Evolutionary conservation across 495 filamentous ascomycete species (phyloP), one percentile per base, ranked within the genome.

Genomic region (Talaromyces wortmannii): DNA sequence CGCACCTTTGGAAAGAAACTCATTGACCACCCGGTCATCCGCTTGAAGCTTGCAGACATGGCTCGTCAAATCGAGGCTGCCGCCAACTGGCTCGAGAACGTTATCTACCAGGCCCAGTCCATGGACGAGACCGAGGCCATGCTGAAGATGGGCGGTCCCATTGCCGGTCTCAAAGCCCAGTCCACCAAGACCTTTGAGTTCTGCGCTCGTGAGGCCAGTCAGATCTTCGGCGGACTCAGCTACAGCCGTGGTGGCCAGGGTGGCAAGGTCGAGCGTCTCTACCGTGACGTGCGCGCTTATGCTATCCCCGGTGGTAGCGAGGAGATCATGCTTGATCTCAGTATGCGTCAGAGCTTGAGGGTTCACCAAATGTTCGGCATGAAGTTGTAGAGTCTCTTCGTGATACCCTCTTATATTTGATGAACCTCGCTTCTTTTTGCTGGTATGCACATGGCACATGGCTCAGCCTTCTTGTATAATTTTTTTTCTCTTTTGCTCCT

Each of bases 301-400:
- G 92, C 94, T 48, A 98, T 98, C 60, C 94, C 94, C 5, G 94
- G 94, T 68, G 94, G 94, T 33, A 89, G 83, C 66, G 94, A 98
- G 75, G 94, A 98, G 81, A 98, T 98, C 57, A 98, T 98, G 94
- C 74, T 97, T 59, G 94, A 98, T 76, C 72, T 98, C 62, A 95
- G 90, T 70, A 96, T 98, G 70, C 79, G 94, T 57, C 94, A 98
- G 77, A 87, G 87, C 62, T 67, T 97, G 78, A 83, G 82, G 69
- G 94, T 98, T 33, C 88, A 91, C 58, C 84, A 95, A 78, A 86
- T 84, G 62, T 74, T 96, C 68, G 94, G 94, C 4, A 97, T 98
- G 92, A 98, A 97, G 80, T 67, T 98, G 63, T 98, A 46, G 7
- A 54, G 54, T 45, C 11, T 17, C 30, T 43, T 51, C 49, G 11